phyloP scores from a whole-genome alignment of 2,329 filamentous ascomycete genomes.

The Sporothrix protearum region DNA sequence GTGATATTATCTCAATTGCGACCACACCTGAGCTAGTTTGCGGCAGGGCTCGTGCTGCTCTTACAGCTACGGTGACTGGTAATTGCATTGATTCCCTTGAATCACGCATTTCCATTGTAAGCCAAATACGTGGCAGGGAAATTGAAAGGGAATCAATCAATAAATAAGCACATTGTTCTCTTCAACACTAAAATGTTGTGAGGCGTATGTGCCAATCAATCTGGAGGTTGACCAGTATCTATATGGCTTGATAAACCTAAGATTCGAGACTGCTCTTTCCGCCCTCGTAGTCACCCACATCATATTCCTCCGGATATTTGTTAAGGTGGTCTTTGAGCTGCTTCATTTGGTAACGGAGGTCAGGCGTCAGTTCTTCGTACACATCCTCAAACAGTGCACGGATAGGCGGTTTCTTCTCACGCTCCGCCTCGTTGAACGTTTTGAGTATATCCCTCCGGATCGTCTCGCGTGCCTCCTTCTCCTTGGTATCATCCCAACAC shows the following conservation, averaged over 20 bases:
- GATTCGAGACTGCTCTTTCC: constrained; percentile 34
- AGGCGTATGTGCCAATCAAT: background rate
- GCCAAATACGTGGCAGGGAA: too few species aligned
- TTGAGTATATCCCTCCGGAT: constrained; percentile 62
- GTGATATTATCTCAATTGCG: too few species aligned
- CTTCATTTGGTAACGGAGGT: constrained; percentile 63
- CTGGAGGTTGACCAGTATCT: background rate
- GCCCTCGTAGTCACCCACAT: constrained; percentile 44
- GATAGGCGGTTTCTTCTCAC: constrained; percentile 72
- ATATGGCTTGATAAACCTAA: background rate
- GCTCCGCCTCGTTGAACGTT: constrained; percentile 80
- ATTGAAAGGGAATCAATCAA: too few species aligned
- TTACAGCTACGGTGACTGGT: too few species aligned
- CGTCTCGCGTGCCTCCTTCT: constrained; percentile 51
- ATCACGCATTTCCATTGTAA: too few species aligned
- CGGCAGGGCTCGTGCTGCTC: too few species aligned
- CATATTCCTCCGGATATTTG: constrained; percentile 89
- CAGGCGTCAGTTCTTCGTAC: constrained; percentile 74
- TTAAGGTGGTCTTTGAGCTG: constrained; percentile 73
- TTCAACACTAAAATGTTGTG: background rate
- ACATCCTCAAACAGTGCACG: constrained; percentile 77
- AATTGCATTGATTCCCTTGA: too few species aligned
- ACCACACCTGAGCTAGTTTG: too few species aligned
- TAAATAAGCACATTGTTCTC: too few species aligned
- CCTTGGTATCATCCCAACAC: constrained; percentile 80